phyloP scores from a whole-genome alignment of 1,284 basidiomycete species.

The Ustilago nuda region DNA sequence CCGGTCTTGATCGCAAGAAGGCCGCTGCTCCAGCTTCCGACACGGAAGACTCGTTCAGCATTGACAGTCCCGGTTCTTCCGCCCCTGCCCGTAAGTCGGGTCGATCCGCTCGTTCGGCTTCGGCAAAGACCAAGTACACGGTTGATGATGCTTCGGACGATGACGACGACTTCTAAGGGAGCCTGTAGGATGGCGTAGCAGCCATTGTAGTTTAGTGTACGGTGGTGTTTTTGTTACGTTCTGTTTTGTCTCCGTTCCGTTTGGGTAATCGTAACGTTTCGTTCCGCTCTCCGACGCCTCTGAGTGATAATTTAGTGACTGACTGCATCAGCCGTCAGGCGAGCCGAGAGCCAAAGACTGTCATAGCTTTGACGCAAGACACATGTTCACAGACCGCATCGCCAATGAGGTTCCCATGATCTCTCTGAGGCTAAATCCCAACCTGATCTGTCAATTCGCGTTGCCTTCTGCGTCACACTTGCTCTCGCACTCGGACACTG shows the following conservation, averaged over 20 bases:
- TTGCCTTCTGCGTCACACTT: neutral
- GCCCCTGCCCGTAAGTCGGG: conserved; percentile 23
- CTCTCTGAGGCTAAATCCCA: no score
- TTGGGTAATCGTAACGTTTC: conserved; percentile 18
- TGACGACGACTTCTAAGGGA: conserved; percentile 19
- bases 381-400: no score
- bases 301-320: neutral
- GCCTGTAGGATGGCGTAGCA: neutral
- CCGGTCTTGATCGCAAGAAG: conserved; percentile 33
- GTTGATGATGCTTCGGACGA: conserved; percentile 39
- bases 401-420: no score
- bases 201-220: neutral
- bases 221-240: neutral
- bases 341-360: no score
- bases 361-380: no score
- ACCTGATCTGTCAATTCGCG: no score
- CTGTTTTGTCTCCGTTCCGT: neutral
- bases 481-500: neutral
- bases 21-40: conserved; percentile 26
- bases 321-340: neutral
- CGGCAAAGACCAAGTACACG: conserved; percentile 45
- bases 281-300: neutral
- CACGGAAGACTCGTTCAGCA: conserved; percentile 42
- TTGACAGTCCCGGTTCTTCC: conserved; percentile 35
- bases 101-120: conserved; percentile 27